Conservation (phyloP, 768 basidiomycete genomes). For the Pholiota molesta region DNA sequence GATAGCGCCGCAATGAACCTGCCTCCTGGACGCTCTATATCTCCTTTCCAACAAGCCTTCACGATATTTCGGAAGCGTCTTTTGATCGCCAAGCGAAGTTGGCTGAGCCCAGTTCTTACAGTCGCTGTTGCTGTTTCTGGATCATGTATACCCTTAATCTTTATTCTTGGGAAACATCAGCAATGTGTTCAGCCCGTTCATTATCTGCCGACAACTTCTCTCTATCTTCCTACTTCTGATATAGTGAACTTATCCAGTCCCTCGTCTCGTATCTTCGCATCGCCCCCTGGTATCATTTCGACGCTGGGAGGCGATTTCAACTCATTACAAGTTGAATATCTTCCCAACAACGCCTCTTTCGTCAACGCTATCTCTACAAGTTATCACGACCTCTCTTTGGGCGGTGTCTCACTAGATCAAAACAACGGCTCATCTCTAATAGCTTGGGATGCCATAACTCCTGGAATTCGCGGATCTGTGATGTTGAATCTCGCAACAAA, state of each 20-base stretch:
- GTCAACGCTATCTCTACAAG: conserved; percentile 1
- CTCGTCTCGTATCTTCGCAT: conserved; percentile 51
- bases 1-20: conserved; percentile 36
- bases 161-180: conserved; percentile 60
- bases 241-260: neutral
- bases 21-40: conserved; percentile 52
- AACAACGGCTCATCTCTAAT: conserved; percentile 53
- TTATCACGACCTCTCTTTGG: conserved; percentile 9
- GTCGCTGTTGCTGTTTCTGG: conserved; percentile 62
- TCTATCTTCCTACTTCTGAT: neutral
- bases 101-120: conserved; percentile 63
- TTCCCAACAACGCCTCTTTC: conserved; percentile 22
- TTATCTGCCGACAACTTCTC: neutral
- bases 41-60: conserved; percentile 63
- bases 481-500: conserved; percentile 73
- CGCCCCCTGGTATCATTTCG: conserved; percentile 44
- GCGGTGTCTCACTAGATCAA: conserved; percentile 30
- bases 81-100: conserved; percentile 65
- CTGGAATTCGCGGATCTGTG: conserved; percentile 44
- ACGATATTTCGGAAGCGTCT: conserved; percentile 77
- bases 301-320: neutral
- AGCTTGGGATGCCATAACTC: conserved; percentile 70
- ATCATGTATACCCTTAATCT: conserved; percentile 53
- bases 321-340: conserved; percentile 31
- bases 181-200: conserved; percentile 34